Evolutionary conservation across 441 rosid genomes (phyloP).

Genomic region (Pelargonium myrrhifolium): DNA sequence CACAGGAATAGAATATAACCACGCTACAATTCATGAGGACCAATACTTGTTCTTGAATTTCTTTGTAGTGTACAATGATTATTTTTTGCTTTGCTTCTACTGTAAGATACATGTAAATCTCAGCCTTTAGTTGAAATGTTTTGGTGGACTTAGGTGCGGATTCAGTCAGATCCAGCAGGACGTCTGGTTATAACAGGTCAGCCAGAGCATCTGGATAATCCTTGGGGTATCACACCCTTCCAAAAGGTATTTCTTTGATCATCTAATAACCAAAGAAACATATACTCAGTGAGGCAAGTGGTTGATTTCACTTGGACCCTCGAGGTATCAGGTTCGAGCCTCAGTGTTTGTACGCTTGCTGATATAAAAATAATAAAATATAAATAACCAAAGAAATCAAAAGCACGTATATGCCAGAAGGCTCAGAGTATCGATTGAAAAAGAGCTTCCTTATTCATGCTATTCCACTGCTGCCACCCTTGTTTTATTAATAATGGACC

Average conservation of each 20-base stretch:
- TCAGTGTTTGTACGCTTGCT: no score
- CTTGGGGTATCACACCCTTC: slow-evolving; percentile 94
- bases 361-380: no score
- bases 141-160: slow-evolving; percentile 46
- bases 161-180: slow-evolving; percentile 90
- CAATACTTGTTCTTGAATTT: neutral
- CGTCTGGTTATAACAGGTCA: slow-evolving; percentile 74
- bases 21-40: neutral
- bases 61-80: neutral
- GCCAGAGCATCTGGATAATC: slow-evolving; percentile 78
- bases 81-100: neutral
- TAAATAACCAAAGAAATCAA: neutral
- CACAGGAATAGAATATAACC: neutral
- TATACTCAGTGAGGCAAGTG: no score
- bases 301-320: no score
- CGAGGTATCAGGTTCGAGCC: no score
- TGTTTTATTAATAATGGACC: no score
- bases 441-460: neutral
- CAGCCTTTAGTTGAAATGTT: neutral
- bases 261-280: no score
- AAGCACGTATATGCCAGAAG: neutral
- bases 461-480: no score
- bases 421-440: no score
- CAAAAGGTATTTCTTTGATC: slow-evolving; percentile 48
- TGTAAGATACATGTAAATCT: neutral